Evolutionary conservation across 2,329 filamentous ascomycete species (phyloP), one percentile per base, ranked within the genome.

Genomic region (Aspergillus hortae): DNA sequence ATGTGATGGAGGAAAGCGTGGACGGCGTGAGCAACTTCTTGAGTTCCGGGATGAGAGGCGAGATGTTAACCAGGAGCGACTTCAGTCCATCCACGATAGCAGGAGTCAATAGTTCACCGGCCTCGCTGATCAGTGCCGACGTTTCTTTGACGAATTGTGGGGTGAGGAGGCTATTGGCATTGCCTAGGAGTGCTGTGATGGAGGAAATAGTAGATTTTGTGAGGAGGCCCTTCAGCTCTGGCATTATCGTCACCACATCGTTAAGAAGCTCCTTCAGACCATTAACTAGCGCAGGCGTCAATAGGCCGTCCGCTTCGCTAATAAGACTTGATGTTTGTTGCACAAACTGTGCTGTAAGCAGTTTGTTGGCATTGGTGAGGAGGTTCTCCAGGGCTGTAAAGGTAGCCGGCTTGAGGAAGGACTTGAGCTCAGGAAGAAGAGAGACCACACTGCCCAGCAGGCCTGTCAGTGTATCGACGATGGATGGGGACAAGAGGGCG

Each of bases 191-290:
- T 14, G 49, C 55, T 25, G 47, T 47, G 4, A 63, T 54, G 35
- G 54, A 57, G 23, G 53, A 38, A 36, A 63, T 56, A 7, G 57
- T 61, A 15, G 48, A 48, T 42, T 58, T 49, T 50, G 60, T 62
- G 3, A 63, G 56, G 46, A 57, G 57, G 19, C 10, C 19, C 44
- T 61, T 53, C 25, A 63, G 48, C 43, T 60, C 43, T 4, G 61
- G 61, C 25, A 62, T 42, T 5, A 63, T 42, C 33, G 52, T 43
- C 9, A 56, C 45, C 7, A 61, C 21, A 17, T 55, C 47, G 32
- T 30, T 45, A 11, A 63, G 51, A 9, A 63, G 52, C 2, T 17
- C 14, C 44, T 46, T 32, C 14, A 63, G 55, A 4, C 51, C 47
- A 11, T 55, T 55, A 41, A 52, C 32, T 2, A 55, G 56, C 2